These are phyloP conservation scores for Umbilicaria muhlenbergii DNA, from an alignment of 495 filamentous ascomycete species.

Conservation along the genomic window DNA sequence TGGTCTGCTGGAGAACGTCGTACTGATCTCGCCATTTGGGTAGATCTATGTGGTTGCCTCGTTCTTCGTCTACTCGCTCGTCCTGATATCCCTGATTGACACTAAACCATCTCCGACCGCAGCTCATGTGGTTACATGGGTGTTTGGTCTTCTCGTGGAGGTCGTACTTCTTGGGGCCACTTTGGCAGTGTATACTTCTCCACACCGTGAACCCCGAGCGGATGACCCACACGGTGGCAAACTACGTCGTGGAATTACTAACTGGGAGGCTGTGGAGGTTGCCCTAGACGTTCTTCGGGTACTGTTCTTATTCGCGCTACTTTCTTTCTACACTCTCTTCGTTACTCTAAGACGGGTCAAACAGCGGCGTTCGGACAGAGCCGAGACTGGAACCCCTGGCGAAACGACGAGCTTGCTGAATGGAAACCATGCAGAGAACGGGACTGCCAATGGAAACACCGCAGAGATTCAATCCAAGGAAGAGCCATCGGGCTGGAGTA, in stretches of 20 bases:
- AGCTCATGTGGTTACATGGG: constrained; percentile 62
- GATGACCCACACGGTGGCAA: constrained; percentile 32
- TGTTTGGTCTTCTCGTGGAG: constrained; percentile 50
- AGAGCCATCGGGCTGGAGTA: constrained; percentile 35
- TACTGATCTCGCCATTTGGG: constrained; percentile 1
- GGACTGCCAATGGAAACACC: constrained; percentile 27
- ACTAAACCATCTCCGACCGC: constrained; percentile 55
- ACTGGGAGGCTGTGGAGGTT: constrained; percentile 52
- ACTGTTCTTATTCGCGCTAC: constrained; percentile 38
- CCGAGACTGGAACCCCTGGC: constrained; percentile 19
- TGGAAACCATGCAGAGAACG: constrained; percentile 25
- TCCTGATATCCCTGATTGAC: constrained; percentile 70
- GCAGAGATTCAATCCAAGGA: constrained; percentile 20
- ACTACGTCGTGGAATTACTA: constrained; percentile 33
- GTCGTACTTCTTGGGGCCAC: constrained; percentile 49
- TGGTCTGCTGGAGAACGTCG: no score
- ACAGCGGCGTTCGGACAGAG: constrained; percentile 5
- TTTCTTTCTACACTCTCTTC: constrained; percentile 43
- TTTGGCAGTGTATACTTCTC: constrained; percentile 40
- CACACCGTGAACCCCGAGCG: constrained; percentile 43
- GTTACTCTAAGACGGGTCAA: constrained; percentile 20
- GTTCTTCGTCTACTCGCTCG: constrained; percentile 55
- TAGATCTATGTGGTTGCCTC: constrained; percentile 73
- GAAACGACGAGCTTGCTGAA: constrained; percentile 43
- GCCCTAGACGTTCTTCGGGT: constrained; percentile 42